These are phyloP conservation scores for Eudorina sp. DNA, from an alignment of 139 green algal species.

Conservation along the genomic window DNA sequence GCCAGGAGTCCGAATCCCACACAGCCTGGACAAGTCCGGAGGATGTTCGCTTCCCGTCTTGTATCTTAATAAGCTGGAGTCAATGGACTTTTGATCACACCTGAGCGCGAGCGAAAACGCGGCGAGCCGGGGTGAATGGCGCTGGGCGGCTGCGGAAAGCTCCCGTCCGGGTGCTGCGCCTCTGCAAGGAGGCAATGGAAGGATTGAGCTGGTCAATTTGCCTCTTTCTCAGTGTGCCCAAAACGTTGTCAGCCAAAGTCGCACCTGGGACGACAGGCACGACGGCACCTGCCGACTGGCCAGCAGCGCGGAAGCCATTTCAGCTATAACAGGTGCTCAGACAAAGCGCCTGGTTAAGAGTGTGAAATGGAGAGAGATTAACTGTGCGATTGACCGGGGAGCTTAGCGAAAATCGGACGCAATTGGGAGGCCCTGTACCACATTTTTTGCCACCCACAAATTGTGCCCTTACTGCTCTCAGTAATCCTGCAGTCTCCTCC, in stretches of 20 bases:
- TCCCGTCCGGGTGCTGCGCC: neutral
- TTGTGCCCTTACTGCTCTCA: too few species aligned
- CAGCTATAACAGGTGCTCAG: neutral
- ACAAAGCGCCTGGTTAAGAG: neutral
- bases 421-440: neutral
- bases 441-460: neutral
- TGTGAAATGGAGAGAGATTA: neutral
- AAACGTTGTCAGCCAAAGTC: neutral
- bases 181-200: constrained; percentile 1
- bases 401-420: neutral
- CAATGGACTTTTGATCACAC: neutral
- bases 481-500: neutral
- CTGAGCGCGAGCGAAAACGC: constrained; percentile 38
- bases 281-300: constrained; percentile 8
- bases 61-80: too few species aligned
- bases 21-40: too few species aligned
- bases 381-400: neutral
- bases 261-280: constrained; percentile 36
- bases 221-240: too few species aligned
- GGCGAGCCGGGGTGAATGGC: constrained; percentile 38
- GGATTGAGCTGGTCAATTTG: neutral
- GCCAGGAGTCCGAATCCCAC: neutral
- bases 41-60: too few species aligned
- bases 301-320: constrained; percentile 33
- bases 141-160: constrained; percentile 38